These are phyloP conservation scores for Cicer pinnatifidum DNA, from an alignment of 306 rosid genomes.

Conservation along the genomic window DNA sequence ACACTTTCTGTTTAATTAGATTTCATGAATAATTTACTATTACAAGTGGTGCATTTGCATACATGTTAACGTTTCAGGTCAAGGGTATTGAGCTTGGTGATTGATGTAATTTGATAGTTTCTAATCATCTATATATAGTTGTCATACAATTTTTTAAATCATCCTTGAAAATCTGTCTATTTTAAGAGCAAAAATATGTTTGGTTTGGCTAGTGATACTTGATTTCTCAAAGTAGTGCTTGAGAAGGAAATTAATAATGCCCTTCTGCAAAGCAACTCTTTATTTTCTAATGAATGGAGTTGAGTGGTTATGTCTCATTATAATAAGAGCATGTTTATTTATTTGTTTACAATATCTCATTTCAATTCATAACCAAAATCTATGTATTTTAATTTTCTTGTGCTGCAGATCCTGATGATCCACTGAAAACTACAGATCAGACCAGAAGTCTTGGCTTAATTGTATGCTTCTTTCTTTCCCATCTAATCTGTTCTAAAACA, in stretches of 20 bases:
- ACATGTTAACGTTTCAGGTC: too few species aligned
- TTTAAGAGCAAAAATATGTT: background rate
- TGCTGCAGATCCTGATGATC: conserved; percentile 55
- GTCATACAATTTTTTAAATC: background rate
- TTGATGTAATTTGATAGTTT: background rate
- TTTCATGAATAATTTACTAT: background rate
- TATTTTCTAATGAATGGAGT: background rate
- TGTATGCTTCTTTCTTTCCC: conserved; percentile 45
- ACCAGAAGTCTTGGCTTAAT: conserved; percentile 69
- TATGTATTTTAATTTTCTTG: conserved; percentile 34
- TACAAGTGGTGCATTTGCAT: background rate
- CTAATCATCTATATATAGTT: background rate
- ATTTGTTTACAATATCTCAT: conserved; percentile 5
- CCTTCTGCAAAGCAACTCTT: conserved; percentile 12
- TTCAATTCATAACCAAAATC: background rate
- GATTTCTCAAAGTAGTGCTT: background rate
- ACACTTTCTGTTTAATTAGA: background rate
- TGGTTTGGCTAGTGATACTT: conserved; percentile 17
- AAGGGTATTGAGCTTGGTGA: background rate
- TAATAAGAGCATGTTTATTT: background rate
- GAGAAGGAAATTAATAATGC: background rate
- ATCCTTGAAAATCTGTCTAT: background rate
- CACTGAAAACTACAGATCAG: conserved; percentile 80
- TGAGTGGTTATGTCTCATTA: background rate
- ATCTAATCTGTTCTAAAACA: background rate